Base-by-base conservation (phyloP, 2,329 filamentous ascomycete species). In the Cordyceps cateniannulata region DNA sequence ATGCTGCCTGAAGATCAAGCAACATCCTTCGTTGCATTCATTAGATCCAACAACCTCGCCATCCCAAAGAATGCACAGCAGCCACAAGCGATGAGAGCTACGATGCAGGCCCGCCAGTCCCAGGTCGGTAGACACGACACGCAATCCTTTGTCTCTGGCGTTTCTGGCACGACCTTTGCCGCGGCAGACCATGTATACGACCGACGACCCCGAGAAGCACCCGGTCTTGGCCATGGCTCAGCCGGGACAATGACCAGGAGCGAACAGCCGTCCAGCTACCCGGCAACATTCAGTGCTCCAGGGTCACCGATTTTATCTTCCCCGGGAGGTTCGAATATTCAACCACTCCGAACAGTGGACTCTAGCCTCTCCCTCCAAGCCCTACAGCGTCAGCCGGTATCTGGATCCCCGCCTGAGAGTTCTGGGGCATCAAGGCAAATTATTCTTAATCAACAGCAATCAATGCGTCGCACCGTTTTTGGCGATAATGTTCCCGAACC, bases 11-110 rank as follows among this genome's bases (percentile, higher is more conserved):
- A 85, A 40, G 76, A 85, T 56, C 78, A 76, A 27, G 83, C 83
- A 0, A 83, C 81, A 50, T 80, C 81, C 0, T 85, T 85, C 60
- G 72, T 86, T 10, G 81, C 80, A 9, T 85, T 85, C 62, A 83
- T 85, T 61, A 76, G 81, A 8, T 85, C 82, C 4, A 82, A 84
- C 68, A 83, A 85, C 64, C 70, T 84, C 16, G 72, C 77, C 16
- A 67, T 72, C 16, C 70, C 73, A 35, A 71, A 68, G 20, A 45
- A 22, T 49, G 65, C n/a, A 59, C 63, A 24, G 64, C 66, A 6
- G 7, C 59, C 59, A 1, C 62, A 49, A n/a, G 10, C n/a, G 6
- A 22, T 45, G 20, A 62, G 67, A 24, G 65, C 70, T 47, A 65
- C 67, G n/a, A 64, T 64, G 20, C 63, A 63, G 29, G 61, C 62